Base-by-base conservation (phyloP, 1,284 basidiomycete genomes). In the Boletus sp. region DNA sequence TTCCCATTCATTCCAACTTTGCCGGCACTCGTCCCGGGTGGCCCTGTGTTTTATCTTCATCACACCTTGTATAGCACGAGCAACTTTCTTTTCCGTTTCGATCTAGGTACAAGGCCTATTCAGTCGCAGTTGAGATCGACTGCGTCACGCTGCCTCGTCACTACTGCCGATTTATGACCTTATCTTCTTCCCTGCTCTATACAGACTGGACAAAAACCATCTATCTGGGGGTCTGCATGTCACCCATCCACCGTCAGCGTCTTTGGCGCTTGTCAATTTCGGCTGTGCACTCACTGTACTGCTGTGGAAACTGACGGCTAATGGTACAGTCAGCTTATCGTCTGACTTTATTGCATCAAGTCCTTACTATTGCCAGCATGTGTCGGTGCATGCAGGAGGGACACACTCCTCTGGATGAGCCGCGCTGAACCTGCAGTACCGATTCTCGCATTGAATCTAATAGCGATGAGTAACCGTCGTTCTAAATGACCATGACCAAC, bases 311-410 rank as follows among this genome's bases (percentile, higher is more conserved):
- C 61, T 81, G 79, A 49, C 79, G 82, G 61, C 84, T 88, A 50
- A 44, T 48, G 53, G 45, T 49, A 52, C 55, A 48, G 54, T 60
- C 40, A 65, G 61, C 38, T 37, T 39, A 23, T 55, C 50, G 47
- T 56, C 46, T 37, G 38, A 34, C 20, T 41, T 50, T 41, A 17
- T 39, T 34, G 40, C 16, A 35, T 48, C 34, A 52, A 34, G 30
- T 41, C 64, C 85, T 70, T 65, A 88, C 85, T 84, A 84, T 66
- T 86, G 84, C 81, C 84, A 86, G 61, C 85, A 89, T n/a, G 79
- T 80, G 16, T 64, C 67, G 30, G 63, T 72, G 66, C 85, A 88
- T 23, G 71, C 65, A 38, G 75, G 72, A 20, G 77, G 72, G 19
- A 75, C 71, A 58, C 85, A 89, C 50, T 80, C 69, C 23, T 51